A percentile compares a stretch with the other conserved stretches of the same genome.
phyloP scores from a whole-genome alignment of 305 asterid species.

The Solanum aculeatissimum region DNA sequence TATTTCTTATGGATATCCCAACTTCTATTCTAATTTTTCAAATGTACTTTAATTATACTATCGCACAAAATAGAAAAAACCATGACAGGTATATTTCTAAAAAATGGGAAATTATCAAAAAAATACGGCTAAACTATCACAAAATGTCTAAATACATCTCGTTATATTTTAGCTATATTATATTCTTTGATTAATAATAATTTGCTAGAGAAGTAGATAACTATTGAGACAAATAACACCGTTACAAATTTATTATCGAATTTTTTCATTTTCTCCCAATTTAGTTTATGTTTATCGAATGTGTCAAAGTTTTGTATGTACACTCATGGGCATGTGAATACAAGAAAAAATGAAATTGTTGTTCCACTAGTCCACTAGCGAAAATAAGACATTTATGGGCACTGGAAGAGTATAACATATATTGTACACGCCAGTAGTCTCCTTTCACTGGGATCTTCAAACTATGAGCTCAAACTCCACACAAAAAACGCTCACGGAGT shows the following conservation, averaged over 20 bases:
- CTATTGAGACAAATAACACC: no score
- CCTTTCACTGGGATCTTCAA: conserved; percentile 8
- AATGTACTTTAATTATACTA: not conserved
- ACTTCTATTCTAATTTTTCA: not conserved
- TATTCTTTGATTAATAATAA: not conserved
- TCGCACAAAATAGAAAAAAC: not conserved
- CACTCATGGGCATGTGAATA: not conserved
- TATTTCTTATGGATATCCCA: no score
- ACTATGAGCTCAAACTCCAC: conserved; percentile 35
- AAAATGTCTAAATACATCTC: not conserved
- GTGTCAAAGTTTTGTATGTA: not conserved
- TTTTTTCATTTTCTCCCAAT: not conserved
- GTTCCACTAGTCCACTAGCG: not conserved
- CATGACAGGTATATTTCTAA: not conserved
- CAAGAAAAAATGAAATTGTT: not conserved
- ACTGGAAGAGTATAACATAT: not conserved
- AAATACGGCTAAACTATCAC: not conserved
- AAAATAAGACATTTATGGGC: not conserved
- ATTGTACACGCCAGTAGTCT: not conserved
- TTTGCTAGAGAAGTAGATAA: no score
- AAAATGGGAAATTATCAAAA: not conserved
- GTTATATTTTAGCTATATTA: not conserved
- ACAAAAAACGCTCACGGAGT: not conserved
- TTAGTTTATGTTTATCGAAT: not conserved
- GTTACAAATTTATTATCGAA: no score